Conservation (phyloP, 306 rosid species). For the Ziziphus jujuba region DNA sequence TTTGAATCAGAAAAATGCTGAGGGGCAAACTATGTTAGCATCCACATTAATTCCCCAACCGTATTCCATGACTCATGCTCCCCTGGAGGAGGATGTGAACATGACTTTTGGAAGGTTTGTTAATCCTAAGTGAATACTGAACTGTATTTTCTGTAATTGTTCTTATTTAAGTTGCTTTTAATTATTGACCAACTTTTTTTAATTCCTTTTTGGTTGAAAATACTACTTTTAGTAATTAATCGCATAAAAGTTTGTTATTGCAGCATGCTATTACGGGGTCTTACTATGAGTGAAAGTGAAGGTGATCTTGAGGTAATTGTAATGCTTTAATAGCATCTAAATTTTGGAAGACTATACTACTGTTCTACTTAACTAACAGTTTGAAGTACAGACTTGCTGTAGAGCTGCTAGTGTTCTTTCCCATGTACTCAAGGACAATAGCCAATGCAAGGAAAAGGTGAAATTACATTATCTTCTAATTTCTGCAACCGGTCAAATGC, state of each 20-base stretch:
- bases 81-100: conserved; percentile 77
- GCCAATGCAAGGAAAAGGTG: conserved; percentile 92
- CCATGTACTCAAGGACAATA: conserved; percentile 78
- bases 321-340: conserved; percentile 6
- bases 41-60: conserved; percentile 95
- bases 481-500: conserved; percentile 5
- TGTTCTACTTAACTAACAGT: conserved; percentile 25
- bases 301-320: conserved; percentile 88
- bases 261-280: conserved; percentile 89
- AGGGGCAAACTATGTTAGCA: conserved; percentile 87
- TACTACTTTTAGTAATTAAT: conserved; percentile 22
- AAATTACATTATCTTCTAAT: conserved; percentile 23
- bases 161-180: conserved; percentile 3
- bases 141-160: conserved; percentile 2
- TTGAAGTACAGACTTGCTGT: conserved; percentile 70
- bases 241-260: conserved; percentile 28
- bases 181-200: conserved; percentile 14
- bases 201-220: conserved; percentile 3
- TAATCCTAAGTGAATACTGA: conserved; percentile 23
- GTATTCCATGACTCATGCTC: conserved; percentile 60
- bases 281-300: conserved; percentile 74
- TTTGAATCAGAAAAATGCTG: conserved; percentile 70
- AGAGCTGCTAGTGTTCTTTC: conserved; percentile 97
- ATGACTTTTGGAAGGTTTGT: conserved; percentile 98
- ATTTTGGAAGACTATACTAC: conserved; percentile 5